These are phyloP conservation scores for Gossypioides kirkii DNA, from an alignment of 345 rosid species.

Conservation along the genomic window DNA sequence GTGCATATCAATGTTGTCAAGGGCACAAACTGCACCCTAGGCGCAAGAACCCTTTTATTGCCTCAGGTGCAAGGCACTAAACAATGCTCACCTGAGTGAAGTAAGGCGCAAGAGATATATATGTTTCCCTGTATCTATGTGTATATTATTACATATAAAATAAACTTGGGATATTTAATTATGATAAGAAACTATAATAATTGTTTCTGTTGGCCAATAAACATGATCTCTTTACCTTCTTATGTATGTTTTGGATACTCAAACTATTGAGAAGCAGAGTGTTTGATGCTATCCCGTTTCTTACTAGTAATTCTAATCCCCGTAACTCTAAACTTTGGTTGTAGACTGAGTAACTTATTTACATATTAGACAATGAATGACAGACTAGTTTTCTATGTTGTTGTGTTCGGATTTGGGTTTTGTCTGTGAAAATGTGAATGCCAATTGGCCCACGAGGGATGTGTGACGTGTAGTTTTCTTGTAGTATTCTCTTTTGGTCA, in stretches of 20 bases:
- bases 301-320: background rate
- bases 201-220: background rate
- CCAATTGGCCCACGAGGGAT: too few relatives aligned
- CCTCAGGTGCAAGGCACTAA: background rate
- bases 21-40: too few relatives aligned
- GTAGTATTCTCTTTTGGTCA: too few relatives aligned
- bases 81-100: background rate
- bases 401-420: too few relatives aligned
- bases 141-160: background rate
- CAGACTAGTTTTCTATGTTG: too few relatives aligned
- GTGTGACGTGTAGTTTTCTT: too few relatives aligned
- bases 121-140: background rate
- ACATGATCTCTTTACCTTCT: background rate
- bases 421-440: too few relatives aligned
- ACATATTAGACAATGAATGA: too few relatives aligned
- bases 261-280: background rate
- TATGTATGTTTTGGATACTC: background rate
- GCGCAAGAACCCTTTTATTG: too few relatives aligned
- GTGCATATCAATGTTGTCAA: too few relatives aligned
- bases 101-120: background rate
- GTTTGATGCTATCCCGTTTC: background rate
- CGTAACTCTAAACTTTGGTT: too few relatives aligned
- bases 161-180: background rate
- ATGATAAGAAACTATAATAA: background rate
- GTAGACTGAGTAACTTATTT: too few relatives aligned